Evolutionary conservation across 2,329 filamentous ascomycete genomes (phyloP), one percentile per base, ranked within the genome.

Genomic region (Metarhizium robertsii): DNA sequence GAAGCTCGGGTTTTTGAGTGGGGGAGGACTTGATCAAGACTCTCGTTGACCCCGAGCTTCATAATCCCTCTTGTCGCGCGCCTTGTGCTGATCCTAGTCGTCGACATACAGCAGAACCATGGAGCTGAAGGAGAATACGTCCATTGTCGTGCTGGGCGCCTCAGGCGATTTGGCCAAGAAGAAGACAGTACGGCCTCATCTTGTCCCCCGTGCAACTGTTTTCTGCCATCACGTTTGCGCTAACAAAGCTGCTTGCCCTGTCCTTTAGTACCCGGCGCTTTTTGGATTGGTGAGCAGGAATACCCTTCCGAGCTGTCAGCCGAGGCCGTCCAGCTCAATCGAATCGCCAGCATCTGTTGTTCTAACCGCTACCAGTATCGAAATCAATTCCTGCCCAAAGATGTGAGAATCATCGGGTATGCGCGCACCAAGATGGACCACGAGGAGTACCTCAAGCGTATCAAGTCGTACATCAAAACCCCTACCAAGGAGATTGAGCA

Each of bases 361-460:
- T 20, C 45, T 48, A 30, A 51, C 32, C 32, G 10, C 30, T 7
- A 8, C 8, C 69, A 96, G 92, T 96, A 92, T 79, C 90, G 94
- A 71, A 99, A 99, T 79, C 92, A 96, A 75, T 99, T 97, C 79
- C 88, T 99, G 53, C 94, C 85, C 66, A 95, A 95, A 76, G 91
- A 95, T 74, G 91, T 96, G 75, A 89, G 86, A 74, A 96, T 99
- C 71, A 85, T 99, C 67, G 94, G 94, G 79, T 99, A 99, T 90
- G 94, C 94, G 66, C 87, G 94, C 71, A 99, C 94, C 65, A 96
- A 96, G 81, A 99, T 99, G 94, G 92, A 97, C 77, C 91, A 92
- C 68, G 86, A 90, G 61, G 94, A 99, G 74, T 97, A 89, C 78
- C 81, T 97, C 70, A 89, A 87, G 76, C 85, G 94, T 64, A 91